Base-by-base conservation (phyloP, 1,284 basidiomycete genomes). In the Marasmius sp. region DNA sequence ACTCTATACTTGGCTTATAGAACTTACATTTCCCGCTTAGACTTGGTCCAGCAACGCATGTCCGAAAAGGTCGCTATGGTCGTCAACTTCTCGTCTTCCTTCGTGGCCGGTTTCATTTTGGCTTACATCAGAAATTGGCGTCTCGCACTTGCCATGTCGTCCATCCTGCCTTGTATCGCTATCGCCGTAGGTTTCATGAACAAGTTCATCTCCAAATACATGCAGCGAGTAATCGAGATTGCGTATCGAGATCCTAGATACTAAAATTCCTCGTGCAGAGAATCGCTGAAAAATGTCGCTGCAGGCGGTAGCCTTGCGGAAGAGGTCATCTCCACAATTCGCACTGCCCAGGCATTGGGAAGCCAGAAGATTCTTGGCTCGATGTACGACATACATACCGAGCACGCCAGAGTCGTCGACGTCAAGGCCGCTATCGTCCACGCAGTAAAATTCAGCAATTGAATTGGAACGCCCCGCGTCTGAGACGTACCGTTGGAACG, bases 311-410 rank as follows among this genome's bases (percentile, higher is more conserved):
- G 85, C 2, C 75, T 98, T 16, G 96, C 97, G 0, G 97, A 99
- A 76, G 97, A 99, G 74, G 93, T 94, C 68, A 92, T 99, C 60
- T 91, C 92, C 1, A 93, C 92, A 18, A 77, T 97, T 48, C 89
- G 95, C 18, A 95, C 92, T 2, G 89, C 94, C 1, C 94, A 98
- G 66, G 96, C 97, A 0, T 99, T 99, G 68, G 94, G 94, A 55
- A 91, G 90, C 0, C 92, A 95, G 75, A 76, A 72, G 10, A 80
- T 84, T 18, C 82, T 98, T 37, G 72, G 86, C 7, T 67, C 71
- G 2, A 75, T 94, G 47, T 99, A 98, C 73, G 85, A 96, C 69
- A 66, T 65, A 1, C 81, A 86, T 64, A 85, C 95, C 65, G 71
- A 76, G 16, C 71, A 81, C 62, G 85, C 92, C 2, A 77, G 81